Evolutionary conservation across 2,329 filamentous ascomycete species (phyloP).

Genomic region (Trichoderma aggressivum): DNA sequence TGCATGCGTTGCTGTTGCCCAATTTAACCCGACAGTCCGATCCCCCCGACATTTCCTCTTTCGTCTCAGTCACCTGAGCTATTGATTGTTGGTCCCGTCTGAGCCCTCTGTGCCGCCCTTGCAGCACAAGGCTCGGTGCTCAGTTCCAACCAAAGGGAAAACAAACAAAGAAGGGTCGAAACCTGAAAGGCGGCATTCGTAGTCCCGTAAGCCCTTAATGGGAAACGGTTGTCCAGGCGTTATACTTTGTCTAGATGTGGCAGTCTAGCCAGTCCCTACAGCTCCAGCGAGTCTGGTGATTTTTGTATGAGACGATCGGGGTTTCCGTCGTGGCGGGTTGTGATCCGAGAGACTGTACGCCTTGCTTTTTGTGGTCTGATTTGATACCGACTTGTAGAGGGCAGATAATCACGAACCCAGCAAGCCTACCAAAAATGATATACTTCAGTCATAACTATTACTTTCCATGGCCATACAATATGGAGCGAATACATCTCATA

Average conservation of each 20-base stretch:
- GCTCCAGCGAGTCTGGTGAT: background rate
- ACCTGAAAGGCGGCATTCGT: background rate
- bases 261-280: background rate
- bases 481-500: background rate
- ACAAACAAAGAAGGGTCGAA: background rate
- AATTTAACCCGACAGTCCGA: background rate
- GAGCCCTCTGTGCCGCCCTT: background rate
- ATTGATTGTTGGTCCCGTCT: slow-evolving; percentile 5
- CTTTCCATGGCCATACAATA: background rate
- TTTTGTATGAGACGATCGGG: background rate
- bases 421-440: background rate
- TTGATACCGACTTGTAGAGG: background rate
- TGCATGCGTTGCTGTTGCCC: background rate
- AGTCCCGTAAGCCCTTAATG: background rate
- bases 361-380: background rate
- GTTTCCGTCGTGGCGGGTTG: background rate
- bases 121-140: background rate
- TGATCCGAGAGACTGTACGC: background rate
- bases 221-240: background rate
- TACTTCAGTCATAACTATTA: background rate
- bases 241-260: background rate
- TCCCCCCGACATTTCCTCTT: background rate
- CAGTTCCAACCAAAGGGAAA: background rate
- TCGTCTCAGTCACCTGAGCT: slow-evolving; percentile 8
- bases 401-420: background rate